A percentile compares a stretch with the other conserved stretches of the same genome.
phyloP scores from a whole-genome alignment of 108 stramenopile species.

The Skeletonema potamos region DNA sequence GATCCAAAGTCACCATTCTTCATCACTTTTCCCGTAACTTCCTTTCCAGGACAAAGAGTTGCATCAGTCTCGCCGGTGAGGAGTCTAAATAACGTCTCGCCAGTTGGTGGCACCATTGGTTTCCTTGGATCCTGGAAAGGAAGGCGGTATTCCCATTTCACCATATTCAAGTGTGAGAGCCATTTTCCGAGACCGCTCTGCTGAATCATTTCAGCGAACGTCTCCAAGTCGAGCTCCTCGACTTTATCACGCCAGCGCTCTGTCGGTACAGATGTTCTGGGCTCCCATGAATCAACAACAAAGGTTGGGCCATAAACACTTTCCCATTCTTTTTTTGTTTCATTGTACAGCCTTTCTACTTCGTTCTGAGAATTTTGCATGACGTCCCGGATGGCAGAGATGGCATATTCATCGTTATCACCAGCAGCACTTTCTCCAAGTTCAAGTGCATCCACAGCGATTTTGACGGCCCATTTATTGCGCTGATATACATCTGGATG shows the following conservation, averaged over 20 bases:
- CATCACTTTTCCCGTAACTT: slow-evolving; percentile 84
- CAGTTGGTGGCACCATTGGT: slow-evolving; percentile 76
- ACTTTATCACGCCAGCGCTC: slow-evolving; percentile 84
- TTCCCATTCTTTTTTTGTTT: slow-evolving; percentile 85
- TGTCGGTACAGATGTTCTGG: slow-evolving; percentile 69
- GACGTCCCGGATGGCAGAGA: slow-evolving; percentile 74
- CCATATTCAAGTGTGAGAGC: slow-evolving; percentile 85
- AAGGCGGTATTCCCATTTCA: slow-evolving; percentile 91
- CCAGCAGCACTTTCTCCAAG: slow-evolving; percentile 48
- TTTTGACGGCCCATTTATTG: slow-evolving; percentile 86
- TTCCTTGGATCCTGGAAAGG: slow-evolving; percentile 83
- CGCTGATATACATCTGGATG: slow-evolving; percentile 87
- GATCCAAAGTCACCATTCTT: slow-evolving; percentile 85
- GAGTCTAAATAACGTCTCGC: slow-evolving; percentile 77
- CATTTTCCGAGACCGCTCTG: slow-evolving; percentile 67
- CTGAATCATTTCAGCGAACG: slow-evolving; percentile 83
- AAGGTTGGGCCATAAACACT: slow-evolving; percentile 70
- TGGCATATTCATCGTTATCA: slow-evolving; percentile 52
- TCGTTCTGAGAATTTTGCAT: slow-evolving; percentile 82
- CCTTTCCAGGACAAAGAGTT: slow-evolving; percentile 82
- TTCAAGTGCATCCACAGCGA: slow-evolving; percentile 85
- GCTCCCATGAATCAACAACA: slow-evolving; percentile 76
- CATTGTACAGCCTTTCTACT: slow-evolving; percentile 71
- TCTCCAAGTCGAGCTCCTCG: slow-evolving; percentile 85
- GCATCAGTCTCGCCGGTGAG: slow-evolving; percentile 89